phyloP scores from a whole-genome alignment of 1,284 basidiomycete species.

The Fomitiporia mediterranea region DNA sequence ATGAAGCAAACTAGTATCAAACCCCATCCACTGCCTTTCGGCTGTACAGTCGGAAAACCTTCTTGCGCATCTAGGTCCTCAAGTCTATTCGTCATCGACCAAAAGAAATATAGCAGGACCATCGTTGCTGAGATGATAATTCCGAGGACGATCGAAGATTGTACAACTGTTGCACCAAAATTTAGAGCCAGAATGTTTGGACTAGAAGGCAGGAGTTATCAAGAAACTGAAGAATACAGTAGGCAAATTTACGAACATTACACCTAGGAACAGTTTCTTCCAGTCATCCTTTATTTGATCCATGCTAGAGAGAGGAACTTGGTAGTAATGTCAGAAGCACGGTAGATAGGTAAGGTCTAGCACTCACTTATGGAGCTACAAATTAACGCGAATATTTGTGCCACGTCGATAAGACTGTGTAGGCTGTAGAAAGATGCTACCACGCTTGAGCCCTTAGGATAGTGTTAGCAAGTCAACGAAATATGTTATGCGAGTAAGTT shows the following conservation, averaged over 20 bases:
- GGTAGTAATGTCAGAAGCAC: background rate
- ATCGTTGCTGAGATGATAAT: conserved; percentile 52
- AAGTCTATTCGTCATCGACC: conserved; percentile 43
- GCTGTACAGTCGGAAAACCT: conserved; percentile 46
- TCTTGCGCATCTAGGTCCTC: conserved; percentile 47
- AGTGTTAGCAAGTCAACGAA: conserved; percentile 1
- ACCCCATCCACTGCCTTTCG: conserved; percentile 43
- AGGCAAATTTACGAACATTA: too few species aligned
- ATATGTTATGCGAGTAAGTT: background rate
- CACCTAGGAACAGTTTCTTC: conserved; percentile 56
- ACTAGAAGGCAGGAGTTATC: conserved; percentile 32
- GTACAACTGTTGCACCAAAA: conserved; percentile 49
- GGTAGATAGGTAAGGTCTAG: background rate
- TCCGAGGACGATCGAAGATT: conserved; percentile 51
- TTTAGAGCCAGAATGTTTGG: conserved; percentile 69
- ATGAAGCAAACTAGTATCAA: conserved; percentile 57
- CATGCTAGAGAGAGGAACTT: conserved; percentile 41
- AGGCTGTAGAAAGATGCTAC: conserved; percentile 64
- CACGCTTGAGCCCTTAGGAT: conserved; percentile 56
- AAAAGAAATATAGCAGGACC: conserved; percentile 52
- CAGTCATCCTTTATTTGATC: conserved; percentile 40
- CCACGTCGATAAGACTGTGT: conserved; percentile 59
- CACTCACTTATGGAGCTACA: conserved; percentile 56
- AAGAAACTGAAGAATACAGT: conserved; percentile 19
- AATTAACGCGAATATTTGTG: conserved; percentile 67